phyloP scores from a whole-genome alignment of 1,284 basidiomycete genomes.

The Cutaneotrichosporon dermatis region DNA sequence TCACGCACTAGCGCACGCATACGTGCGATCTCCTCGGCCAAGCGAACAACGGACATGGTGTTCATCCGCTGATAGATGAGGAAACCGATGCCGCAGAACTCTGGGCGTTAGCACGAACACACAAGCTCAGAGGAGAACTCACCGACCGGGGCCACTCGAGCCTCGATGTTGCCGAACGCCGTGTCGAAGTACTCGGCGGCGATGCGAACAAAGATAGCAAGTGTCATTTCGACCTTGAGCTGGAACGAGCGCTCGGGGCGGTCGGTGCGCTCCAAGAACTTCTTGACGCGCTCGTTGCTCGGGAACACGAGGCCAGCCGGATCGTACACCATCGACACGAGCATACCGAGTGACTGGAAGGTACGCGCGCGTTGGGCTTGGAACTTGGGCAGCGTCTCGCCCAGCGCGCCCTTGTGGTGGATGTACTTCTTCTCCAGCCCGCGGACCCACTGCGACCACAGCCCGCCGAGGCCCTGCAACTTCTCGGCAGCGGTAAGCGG shows the following conservation, averaged over 20 bases:
- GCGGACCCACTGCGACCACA: slow-evolving; percentile 31
- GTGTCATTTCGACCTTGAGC: slow-evolving; percentile 27
- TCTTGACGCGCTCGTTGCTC: neutral
- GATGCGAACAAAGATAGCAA: slow-evolving; percentile 35
- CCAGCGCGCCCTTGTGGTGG: slow-evolving; percentile 18
- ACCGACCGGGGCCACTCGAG: slow-evolving; percentile 42
- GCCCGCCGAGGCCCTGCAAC: slow-evolving; percentile 38
- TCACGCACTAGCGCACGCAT: slow-evolving; percentile 30
- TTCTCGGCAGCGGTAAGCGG: slow-evolving; percentile 43
- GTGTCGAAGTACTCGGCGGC: slow-evolving; percentile 23
- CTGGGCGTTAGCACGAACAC: slow-evolving; percentile 15
- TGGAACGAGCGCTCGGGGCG: slow-evolving; percentile 28
- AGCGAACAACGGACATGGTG: slow-evolving; percentile 17
- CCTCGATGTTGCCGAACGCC: slow-evolving; percentile 27
- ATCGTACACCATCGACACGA: slow-evolving; percentile 24
- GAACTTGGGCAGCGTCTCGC: slow-evolving; percentile 13
- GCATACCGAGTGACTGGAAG: slow-evolving; percentile 29
- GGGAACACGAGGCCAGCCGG: neutral
- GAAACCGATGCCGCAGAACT: slow-evolving; percentile 34
- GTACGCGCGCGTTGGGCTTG: slow-evolving; percentile 26
- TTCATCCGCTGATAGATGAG: slow-evolving; percentile 36
- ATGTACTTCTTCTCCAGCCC: slow-evolving; percentile 35
- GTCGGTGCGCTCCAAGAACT: slow-evolving; percentile 25
- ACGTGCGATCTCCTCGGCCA: slow-evolving; percentile 31
- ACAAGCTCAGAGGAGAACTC: slow-evolving; percentile 9